Evolutionary conservation across 805 yeast species (phyloP).

Genomic region (Nakazawaea ambrosiae): DNA sequence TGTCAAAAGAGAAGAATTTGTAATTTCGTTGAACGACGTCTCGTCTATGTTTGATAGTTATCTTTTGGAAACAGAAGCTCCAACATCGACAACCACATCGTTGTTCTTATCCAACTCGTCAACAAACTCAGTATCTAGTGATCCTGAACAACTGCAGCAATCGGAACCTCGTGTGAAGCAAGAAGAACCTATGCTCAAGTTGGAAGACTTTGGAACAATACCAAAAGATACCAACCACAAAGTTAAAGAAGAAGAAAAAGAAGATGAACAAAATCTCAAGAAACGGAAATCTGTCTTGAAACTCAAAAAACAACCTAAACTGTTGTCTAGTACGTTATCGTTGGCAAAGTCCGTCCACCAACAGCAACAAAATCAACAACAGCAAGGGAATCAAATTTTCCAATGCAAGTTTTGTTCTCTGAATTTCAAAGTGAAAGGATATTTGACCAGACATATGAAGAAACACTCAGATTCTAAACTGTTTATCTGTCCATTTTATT

Average conservation of each 20-base stretch:
- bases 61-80: too few relatives aligned
- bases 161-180: too few relatives aligned
- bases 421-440: conserved; percentile 43
- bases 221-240: neutral
- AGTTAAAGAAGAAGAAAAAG: neutral
- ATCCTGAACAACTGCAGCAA: too few relatives aligned
- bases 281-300: neutral
- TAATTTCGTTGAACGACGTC: conserved; percentile 2
- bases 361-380: too few relatives aligned
- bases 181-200: too few relatives aligned
- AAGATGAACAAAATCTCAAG: neutral
- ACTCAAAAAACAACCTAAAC: neutral
- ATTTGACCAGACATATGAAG: conserved; percentile 48
- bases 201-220: too few relatives aligned
- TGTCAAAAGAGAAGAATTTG: conserved; percentile 1
- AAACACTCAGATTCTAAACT: conserved; percentile 45
- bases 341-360: neutral
- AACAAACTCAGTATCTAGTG: too few relatives aligned
- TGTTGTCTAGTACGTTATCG: neutral
- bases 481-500: conserved; percentile 45
- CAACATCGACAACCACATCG: neutral
- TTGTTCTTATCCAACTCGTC: neutral
- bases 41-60: conserved; percentile 5
- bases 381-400: conserved; percentile 5
- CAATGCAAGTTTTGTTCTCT: conserved; percentile 43